Evolutionary conservation across 768 basidiomycete species (phyloP).

Genomic region (Chalciporus piperatus): DNA sequence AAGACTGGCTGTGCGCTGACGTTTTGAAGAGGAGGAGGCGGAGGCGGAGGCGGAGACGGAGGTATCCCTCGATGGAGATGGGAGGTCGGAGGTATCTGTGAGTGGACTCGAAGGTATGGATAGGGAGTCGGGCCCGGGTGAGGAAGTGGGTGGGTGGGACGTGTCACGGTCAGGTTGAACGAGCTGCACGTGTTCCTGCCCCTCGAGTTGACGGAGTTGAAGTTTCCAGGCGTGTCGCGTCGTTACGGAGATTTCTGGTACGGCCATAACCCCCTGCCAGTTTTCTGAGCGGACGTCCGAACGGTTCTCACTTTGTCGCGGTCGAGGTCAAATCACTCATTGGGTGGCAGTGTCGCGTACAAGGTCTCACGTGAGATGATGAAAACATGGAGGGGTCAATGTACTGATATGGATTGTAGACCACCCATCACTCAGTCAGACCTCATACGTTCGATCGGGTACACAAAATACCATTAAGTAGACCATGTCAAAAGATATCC

Average conservation of each 20-base stretch:
- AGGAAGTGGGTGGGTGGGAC: conserved; percentile 11
- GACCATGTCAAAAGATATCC: conserved; percentile 10
- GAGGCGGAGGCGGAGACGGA: conserved; percentile 24
- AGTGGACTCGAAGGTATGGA: conserved; percentile 22
- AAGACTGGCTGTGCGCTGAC: conserved; percentile 15
- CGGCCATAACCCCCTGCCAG: conserved; percentile 12
- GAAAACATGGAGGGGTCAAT: too few species aligned
- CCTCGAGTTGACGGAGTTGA: conserved; percentile 18
- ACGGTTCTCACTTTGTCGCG: background rate
- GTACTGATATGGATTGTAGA: too few species aligned
- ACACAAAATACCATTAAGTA: too few species aligned
- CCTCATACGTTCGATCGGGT: too few species aligned
- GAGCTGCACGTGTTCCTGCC: background rate
- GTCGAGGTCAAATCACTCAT: background rate
- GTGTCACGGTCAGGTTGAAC: background rate
- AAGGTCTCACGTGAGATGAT: background rate
- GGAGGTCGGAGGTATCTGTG: conserved; percentile 20
- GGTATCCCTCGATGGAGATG: conserved; percentile 17
- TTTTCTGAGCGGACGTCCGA: background rate
- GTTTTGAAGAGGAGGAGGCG: conserved; percentile 26
- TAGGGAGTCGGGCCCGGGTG: conserved; percentile 20
- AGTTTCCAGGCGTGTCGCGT: conserved; percentile 29
- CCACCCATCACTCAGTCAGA: too few species aligned
- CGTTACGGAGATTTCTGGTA: conserved; percentile 25
- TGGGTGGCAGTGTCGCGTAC: background rate